Percentiles rank a stretch among this genome's conserved stretches.
Evolutionary conservation across 805 yeast genomes (phyloP).

Genomic region (Metschnikowia sp.): DNA sequence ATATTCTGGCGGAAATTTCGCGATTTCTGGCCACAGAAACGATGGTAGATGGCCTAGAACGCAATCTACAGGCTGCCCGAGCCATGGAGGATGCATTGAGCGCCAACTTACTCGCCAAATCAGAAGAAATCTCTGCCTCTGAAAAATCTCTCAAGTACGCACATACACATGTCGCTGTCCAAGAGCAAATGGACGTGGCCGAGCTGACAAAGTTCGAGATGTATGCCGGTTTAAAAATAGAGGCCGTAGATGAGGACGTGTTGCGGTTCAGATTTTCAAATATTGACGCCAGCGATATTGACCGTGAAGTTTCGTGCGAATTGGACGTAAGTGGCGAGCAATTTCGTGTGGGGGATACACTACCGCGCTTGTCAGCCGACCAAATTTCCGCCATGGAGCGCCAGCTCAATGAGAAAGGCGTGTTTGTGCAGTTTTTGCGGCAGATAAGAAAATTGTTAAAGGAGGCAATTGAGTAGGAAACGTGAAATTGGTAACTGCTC

Average conservation of each 20-base stretch:
- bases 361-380: slow-evolving; percentile 13
- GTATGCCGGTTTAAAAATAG: slow-evolving; percentile 53
- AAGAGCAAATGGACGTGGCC: slow-evolving; percentile 46
- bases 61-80: slow-evolving; percentile 33
- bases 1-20: slow-evolving; percentile 24
- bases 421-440: slow-evolving; percentile 13
- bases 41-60: slow-evolving; percentile 31
- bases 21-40: slow-evolving; percentile 29
- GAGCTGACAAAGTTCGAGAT: slow-evolving; percentile 52
- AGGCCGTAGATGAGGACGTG: slow-evolving; percentile 45
- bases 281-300: slow-evolving; percentile 42
- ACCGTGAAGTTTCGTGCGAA: slow-evolving; percentile 41
- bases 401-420: slow-evolving; percentile 14
- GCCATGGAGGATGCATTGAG: slow-evolving; percentile 25
- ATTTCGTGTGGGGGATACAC: slow-evolving; percentile 11
- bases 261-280: slow-evolving; percentile 48
- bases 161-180: slow-evolving; percentile 36
- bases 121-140: slow-evolving; percentile 25
- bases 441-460: slow-evolving; percentile 11
- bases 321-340: slow-evolving; percentile 43
- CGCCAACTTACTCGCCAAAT: slow-evolving; percentile 31
- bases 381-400: slow-evolving; percentile 7
- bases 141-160: slow-evolving; percentile 30
- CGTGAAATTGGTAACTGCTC: too few species aligned
- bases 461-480: slow-evolving; percentile 1